Conservation (phyloP, 495 filamentous ascomycete genomes). For the Terfezia boudieri region DNA sequence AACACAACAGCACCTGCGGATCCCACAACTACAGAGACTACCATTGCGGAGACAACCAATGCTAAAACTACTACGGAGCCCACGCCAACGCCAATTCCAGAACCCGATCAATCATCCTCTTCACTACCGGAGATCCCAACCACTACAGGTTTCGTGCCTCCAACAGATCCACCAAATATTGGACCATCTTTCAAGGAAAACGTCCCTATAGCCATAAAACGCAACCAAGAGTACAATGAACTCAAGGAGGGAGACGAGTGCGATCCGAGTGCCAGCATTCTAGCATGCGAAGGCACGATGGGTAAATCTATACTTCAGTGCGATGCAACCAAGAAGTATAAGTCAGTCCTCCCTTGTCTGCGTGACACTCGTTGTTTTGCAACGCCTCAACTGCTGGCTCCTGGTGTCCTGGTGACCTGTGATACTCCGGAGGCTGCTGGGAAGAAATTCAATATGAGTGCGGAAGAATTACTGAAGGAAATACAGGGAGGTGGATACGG, state of each 20-base stretch:
- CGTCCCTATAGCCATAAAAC: not conserved
- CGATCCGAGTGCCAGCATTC: not conserved
- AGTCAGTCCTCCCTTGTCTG: not conserved
- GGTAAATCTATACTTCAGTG: not conserved
- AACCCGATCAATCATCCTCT: too few relatives aligned
- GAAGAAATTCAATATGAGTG: not conserved
- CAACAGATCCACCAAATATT: not conserved
- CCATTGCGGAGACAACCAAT: too few relatives aligned
- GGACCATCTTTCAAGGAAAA: not conserved
- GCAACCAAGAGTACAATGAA: not conserved
- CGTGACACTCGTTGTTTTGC: not conserved
- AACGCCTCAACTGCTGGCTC: not conserved
- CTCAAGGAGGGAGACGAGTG: not conserved
- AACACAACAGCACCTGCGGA: too few relatives aligned
- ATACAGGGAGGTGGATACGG: not conserved
- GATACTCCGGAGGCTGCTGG: not conserved
- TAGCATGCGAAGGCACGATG: not conserved
- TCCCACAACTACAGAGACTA: too few relatives aligned
- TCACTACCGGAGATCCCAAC: too few relatives aligned
- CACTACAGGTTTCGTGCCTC: too few relatives aligned
- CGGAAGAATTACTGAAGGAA: not conserved
- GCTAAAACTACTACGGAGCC: too few relatives aligned
- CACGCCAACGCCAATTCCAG: too few relatives aligned
- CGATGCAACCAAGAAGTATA: not conserved
- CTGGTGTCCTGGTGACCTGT: not conserved